These are phyloP conservation scores for Scortechinia acanthostroma DNA, from an alignment of 2,329 filamentous ascomycete genomes.

Conservation along the genomic window DNA sequence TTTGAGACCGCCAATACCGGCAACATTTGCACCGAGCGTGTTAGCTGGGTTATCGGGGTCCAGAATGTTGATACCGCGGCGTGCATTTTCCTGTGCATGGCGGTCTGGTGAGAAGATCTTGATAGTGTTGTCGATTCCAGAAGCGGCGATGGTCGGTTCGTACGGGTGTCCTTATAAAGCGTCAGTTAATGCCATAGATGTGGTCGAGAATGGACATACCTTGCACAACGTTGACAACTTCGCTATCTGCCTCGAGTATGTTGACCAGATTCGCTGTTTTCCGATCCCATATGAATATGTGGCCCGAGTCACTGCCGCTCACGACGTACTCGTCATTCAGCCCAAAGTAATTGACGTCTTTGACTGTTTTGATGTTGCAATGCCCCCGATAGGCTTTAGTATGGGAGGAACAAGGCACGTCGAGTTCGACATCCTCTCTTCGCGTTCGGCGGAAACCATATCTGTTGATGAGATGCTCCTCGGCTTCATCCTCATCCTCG, in stretches of 20 bases:
- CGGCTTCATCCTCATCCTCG: conserved; percentile 16
- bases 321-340: conserved; percentile 64
- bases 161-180: conserved; percentile 47
- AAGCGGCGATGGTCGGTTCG: conserved; percentile 58
- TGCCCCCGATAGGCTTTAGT: conserved; percentile 53
- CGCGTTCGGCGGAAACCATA: conserved; percentile 9
- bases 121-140: conserved; percentile 62
- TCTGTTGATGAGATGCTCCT: neutral
- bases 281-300: conserved; percentile 65
- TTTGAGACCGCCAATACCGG: conserved; percentile 32
- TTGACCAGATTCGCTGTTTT: conserved; percentile 54
- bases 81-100: conserved; percentile 45
- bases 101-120: conserved; percentile 61
- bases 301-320: conserved; percentile 57
- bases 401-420: conserved; percentile 46
- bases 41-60: conserved; percentile 31
- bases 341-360: conserved; percentile 65
- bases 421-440: conserved; percentile 39
- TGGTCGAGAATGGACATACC: conserved; percentile 22
- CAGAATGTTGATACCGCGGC: conserved; percentile 46
- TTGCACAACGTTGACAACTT: conserved; percentile 66
- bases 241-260: conserved; percentile 58
- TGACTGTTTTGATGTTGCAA: conserved; percentile 62
- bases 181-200: neutral
- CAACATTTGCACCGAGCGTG: conserved; percentile 14